Evolutionary conservation across 208 protist genomes (phyloP), one percentile per base, ranked within the genome.

Genomic region (Acanthamoeba castellanii): DNA sequence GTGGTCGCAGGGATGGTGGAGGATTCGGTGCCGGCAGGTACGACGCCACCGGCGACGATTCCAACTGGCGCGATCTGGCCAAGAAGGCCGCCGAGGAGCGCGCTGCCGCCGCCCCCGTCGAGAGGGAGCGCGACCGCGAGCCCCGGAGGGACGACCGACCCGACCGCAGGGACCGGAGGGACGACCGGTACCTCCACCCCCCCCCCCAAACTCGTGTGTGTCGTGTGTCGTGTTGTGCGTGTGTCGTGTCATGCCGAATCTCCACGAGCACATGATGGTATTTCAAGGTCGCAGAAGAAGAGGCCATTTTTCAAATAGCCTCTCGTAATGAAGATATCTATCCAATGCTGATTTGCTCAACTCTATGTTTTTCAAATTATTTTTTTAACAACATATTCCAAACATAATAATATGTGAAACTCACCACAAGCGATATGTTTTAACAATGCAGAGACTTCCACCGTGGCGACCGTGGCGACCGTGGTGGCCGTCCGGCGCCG

Each of bases 1-100:
- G 50, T 22, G 59, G 47, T n/a, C 84, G 84, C 57, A 16, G 59
- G 50, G 55, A 50, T 7, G 57, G 84, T 13, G 22, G 25, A 1
- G 84, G 37, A 55, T 66, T 66, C 45, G 50, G 55, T 8, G 45
- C n/a, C 82, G 59, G 20, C 16, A 42, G 84, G 59, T 72, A 91
- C 57, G 84, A 91, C 25, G 9, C 47, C 13, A 22, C n/a, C 6
- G 30, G 84, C 57, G 50, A 91, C 25, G 25, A 22, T 25, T 91
- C 50, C n/a, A 64, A 91, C 32, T 91, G 84, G 59, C 59, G 84
- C 57, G 57, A 91, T 6, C 47, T 85, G 34, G 84, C 59, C 59
- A 91, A 91, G 50, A 91, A 91, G 84, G 57, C 84, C 57, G 34
- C n/a, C 34, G 59, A 91, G 57, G 84, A 72, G 50, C 59, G 57